phyloP scores from a whole-genome alignment of 768 basidiomycete genomes.

The Pleurotus citrinopileatus region DNA sequence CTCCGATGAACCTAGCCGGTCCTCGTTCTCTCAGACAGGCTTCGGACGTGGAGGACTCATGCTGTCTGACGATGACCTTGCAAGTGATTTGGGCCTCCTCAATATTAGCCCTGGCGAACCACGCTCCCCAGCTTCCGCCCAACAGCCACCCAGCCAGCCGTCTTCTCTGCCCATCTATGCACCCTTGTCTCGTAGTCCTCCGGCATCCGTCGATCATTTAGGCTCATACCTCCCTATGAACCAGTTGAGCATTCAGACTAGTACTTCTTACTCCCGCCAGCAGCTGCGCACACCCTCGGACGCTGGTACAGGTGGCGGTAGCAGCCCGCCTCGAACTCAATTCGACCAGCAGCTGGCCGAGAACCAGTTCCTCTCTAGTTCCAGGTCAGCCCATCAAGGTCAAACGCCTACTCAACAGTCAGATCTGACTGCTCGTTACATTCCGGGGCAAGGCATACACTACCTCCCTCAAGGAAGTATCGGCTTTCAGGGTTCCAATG shows the following conservation, averaged over 20 bases:
- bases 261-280: slow-evolving; percentile 45
- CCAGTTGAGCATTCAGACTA: slow-evolving; percentile 47
- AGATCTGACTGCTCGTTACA: slow-evolving; percentile 55
- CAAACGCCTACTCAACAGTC: slow-evolving; percentile 22
- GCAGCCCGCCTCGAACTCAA: slow-evolving; percentile 41
- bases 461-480: slow-evolving; percentile 40
- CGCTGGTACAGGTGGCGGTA: slow-evolving; percentile 47
- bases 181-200: slow-evolving; percentile 60
- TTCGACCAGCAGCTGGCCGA: slow-evolving; percentile 47
- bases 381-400: slow-evolving; percentile 18
- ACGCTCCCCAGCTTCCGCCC: slow-evolving; percentile 36
- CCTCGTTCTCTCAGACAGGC: slow-evolving; percentile 27
- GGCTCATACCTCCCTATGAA: slow-evolving; percentile 60
- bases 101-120: slow-evolving; percentile 47
- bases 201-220: slow-evolving; percentile 46
- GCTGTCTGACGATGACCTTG: slow-evolving; percentile 79
- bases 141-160: slow-evolving; percentile 62
- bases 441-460: slow-evolving; percentile 64
- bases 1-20: slow-evolving; percentile 28
- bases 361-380: slow-evolving; percentile 30
- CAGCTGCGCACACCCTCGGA: slow-evolving; percentile 62
- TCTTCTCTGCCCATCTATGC: slow-evolving; percentile 77
- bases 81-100: slow-evolving; percentile 63
- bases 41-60: slow-evolving; percentile 56
- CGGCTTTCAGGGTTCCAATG: slow-evolving; percentile 18